Evolutionary conservation across 2,329 filamentous ascomycete species (phyloP).

Genomic region (Neurospora sp.): DNA sequence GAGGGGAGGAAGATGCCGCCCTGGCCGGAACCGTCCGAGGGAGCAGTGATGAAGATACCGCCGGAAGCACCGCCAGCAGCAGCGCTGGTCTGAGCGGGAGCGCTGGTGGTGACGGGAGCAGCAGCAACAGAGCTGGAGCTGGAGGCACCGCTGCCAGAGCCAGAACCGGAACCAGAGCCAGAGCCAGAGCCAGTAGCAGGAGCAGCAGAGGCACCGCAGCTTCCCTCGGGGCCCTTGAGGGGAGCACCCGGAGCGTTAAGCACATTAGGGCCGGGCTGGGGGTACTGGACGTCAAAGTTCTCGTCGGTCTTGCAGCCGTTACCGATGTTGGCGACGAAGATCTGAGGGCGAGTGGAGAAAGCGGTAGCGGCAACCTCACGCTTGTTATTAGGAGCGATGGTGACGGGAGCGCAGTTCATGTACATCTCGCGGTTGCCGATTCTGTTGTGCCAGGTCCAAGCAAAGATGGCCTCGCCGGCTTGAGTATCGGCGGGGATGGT

Average conservation of each 20-base stretch:
- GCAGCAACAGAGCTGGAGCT: not conserved
- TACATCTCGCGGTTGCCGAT: slow-evolving; percentile 76
- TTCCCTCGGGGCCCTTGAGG: slow-evolving; percentile 16
- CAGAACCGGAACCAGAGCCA: slow-evolving; percentile 12
- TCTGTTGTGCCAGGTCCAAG: slow-evolving; percentile 72
- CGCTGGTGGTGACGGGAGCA: not conserved
- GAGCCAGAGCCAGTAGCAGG: slow-evolving; percentile 16
- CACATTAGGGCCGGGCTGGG: slow-evolving; percentile 37
- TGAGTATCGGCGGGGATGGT: slow-evolving; percentile 54
- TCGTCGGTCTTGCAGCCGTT: slow-evolving; percentile 47
- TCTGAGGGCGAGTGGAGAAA: slow-evolving; percentile 49
- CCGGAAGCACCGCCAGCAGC: slow-evolving; percentile 1
- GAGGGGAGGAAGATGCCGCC: not conserved
- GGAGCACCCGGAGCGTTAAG: slow-evolving; percentile 10
- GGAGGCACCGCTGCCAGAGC: not conserved
- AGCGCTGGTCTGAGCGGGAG: not conserved
- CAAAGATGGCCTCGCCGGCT: slow-evolving; percentile 51
- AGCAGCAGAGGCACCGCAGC: slow-evolving; percentile 21
- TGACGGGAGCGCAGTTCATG: slow-evolving; percentile 72
- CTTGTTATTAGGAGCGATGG: slow-evolving; percentile 38
- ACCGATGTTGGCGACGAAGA: slow-evolving; percentile 62
- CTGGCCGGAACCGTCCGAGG: slow-evolving; percentile 9
- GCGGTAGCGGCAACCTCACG: slow-evolving; percentile 20
- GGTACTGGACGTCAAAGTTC: slow-evolving; percentile 50
- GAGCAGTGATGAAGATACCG: slow-evolving; percentile 17